These are phyloP conservation scores for Clathrospora elynae DNA, from an alignment of 2,329 filamentous ascomycete species.

Conservation along the genomic window DNA sequence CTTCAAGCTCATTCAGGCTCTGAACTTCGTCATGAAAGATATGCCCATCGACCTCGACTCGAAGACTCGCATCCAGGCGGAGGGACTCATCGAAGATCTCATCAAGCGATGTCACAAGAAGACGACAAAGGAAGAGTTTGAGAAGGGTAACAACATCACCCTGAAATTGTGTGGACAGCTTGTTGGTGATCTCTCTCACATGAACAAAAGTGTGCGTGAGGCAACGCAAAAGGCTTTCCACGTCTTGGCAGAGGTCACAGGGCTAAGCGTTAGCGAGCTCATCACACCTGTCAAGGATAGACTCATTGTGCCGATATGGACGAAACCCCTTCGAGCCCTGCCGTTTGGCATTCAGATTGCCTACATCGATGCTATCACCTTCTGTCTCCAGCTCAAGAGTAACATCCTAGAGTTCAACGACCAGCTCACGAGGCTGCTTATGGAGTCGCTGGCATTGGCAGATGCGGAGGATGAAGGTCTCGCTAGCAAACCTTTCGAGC, in stretches of 20 bases:
- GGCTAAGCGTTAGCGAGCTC: constrained; percentile 82
- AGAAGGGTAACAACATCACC: constrained; percentile 68
- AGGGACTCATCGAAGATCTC: constrained; percentile 80
- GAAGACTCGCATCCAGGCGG: constrained; percentile 80
- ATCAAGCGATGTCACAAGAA: constrained; percentile 78
- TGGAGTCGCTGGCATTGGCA: constrained; percentile 91
- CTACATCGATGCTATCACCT: constrained; percentile 97
- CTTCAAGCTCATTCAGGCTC: constrained; percentile 83
- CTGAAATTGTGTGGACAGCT: constrained; percentile 81
- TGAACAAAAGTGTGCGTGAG: constrained; percentile 92
- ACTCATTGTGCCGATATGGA: constrained; percentile 88
- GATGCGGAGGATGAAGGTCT: constrained; percentile 94
- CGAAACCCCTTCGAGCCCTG: constrained; percentile 88
- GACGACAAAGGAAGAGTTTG: constrained; percentile 77
- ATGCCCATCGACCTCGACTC: constrained; percentile 94
- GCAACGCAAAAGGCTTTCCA: constrained; percentile 81
- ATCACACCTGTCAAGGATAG: constrained; percentile 89
- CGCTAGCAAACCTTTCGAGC: constrained; percentile 83
- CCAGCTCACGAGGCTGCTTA: constrained; percentile 82
- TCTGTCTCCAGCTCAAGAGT: constrained; percentile 85
- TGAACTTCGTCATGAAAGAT: constrained; percentile 98
- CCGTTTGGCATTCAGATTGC: constrained; percentile 96
- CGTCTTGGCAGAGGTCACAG: constrained; percentile 77
- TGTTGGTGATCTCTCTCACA: constrained; percentile 87
- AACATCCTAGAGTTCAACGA: constrained; percentile 93